phyloP scores from a whole-genome alignment of 495 filamentous ascomycete genomes.

The Aspergillus biplanus region DNA sequence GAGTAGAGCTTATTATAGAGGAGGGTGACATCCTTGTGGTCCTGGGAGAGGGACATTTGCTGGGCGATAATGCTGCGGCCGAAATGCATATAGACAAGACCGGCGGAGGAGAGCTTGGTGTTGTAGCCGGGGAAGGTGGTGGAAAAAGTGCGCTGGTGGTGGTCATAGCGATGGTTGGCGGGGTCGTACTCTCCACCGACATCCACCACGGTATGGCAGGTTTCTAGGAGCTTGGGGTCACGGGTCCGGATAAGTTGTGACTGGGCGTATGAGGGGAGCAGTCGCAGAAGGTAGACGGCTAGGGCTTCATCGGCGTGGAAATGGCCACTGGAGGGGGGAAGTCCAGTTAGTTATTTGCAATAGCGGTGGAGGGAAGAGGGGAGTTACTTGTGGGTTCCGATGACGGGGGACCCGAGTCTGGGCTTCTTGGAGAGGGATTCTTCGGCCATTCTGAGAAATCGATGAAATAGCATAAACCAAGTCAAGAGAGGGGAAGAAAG shows the following conservation, averaged over 20 bases:
- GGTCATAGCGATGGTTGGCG: slow-evolving; percentile 79
- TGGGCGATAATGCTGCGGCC: slow-evolving; percentile 79
- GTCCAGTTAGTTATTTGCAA: slow-evolving; percentile 1
- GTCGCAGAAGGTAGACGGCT: slow-evolving; percentile 93
- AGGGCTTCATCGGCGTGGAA: slow-evolving; percentile 99
- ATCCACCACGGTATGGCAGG: slow-evolving; percentile 94
- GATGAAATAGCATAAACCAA: not conserved
- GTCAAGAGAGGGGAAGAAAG: not conserved
- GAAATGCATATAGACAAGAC: slow-evolving; percentile 95
- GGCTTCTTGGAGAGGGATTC: slow-evolving; percentile 21
- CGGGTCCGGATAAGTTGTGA: slow-evolving; percentile 84
- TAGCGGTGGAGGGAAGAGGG: not conserved
- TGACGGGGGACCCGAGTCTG: slow-evolving; percentile 9
- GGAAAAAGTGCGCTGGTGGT: slow-evolving; percentile 91
- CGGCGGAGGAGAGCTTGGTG: slow-evolving; percentile 92
- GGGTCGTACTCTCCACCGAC: slow-evolving; percentile 90
- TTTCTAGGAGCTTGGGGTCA: slow-evolving; percentile 74
- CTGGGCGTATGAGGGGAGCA: slow-evolving; percentile 76
- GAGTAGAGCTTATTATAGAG: slow-evolving; percentile 89
- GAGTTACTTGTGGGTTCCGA: slow-evolving; percentile 22
- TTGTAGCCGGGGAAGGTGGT: slow-evolving; percentile 74
- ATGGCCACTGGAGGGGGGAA: slow-evolving; percentile 65
- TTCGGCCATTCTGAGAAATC: slow-evolving; percentile 19
- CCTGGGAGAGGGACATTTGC: slow-evolving; percentile 61
- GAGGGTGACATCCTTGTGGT: slow-evolving; percentile 67